Base-by-base conservation (phyloP, 1,139 yeast genomes). In the Suhomyces atakaporum region DNA sequence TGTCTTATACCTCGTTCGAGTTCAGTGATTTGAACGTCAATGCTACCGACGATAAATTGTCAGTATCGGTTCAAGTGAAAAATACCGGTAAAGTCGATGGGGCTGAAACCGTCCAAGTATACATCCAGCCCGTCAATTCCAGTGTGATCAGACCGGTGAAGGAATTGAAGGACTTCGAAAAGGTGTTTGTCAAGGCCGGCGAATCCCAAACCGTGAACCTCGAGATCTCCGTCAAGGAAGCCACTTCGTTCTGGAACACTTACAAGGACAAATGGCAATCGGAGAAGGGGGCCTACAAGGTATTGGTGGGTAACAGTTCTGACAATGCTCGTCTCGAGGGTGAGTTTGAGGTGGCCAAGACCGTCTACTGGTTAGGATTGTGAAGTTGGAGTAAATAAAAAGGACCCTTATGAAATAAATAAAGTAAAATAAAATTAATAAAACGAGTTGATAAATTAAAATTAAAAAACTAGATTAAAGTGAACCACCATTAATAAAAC, bases 111-210 rank as follows among this genome's bases (percentile, higher is more conserved):
- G 69, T 70, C 8, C 81, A 75, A 53, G 53, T 73, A 15, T 75
- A 75, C 48, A 51, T 75, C 29, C 47, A 56, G 25, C 74, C 72
- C 42, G 47, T 54, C 11, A 57, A 58, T 20, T 63, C 79, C 7
- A 51, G 60, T 25, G 60, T 75, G 33, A 62, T 61, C 27, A 69
- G 84, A 49, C 82, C 84, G 11, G 52, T 64, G 14, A 79, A 79
- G 54, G 84, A 79, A 49, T 66, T 79, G 50, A 77, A 73, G 54
- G 81, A 73, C 28, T 79, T 75, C 49, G 69, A 60, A 28, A 78
- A 79, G 57, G 72, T 77, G 12, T 50, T 46, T 22, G 53, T 79
- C 40, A 49, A 57, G 25, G 58, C 77, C 4, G 75, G 75, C 12
- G 66, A 70, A 49, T 44, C 65, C 19, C 58, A 60, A 42, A 50